Evolutionary conservation across 768 basidiomycete genomes (phyloP).

Genomic region (Roridomyces roridus): DNA sequence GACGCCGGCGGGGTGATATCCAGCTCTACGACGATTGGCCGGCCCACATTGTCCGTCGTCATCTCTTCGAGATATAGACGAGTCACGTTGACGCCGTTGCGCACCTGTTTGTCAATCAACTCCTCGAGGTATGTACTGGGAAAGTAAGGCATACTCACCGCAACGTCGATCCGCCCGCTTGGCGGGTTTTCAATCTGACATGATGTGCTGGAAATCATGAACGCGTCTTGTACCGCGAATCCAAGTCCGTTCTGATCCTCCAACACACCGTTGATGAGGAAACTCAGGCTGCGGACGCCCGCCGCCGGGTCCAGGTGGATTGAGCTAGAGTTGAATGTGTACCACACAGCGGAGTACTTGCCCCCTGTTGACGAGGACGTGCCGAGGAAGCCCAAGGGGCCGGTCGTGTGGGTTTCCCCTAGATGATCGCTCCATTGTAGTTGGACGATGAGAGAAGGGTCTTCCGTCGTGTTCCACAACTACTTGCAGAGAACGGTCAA

Average conservation of each 20-base stretch:
- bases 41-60: not conserved
- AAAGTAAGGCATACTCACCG: no score
- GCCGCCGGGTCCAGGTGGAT: not conserved
- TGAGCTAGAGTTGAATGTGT: not conserved
- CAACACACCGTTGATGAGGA: not conserved
- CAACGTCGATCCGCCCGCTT: not conserved
- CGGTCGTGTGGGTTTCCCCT: not conserved
- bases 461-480: not conserved
- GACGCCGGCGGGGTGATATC: not conserved
- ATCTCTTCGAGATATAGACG: not conserved
- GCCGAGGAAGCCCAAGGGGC: not conserved
- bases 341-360: not conserved
- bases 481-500: not conserved
- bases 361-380: not conserved
- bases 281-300: not conserved
- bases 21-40: not conserved
- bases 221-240: not conserved
- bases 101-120: no score
- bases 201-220: not conserved
- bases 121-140: no score
- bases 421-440: not conserved
- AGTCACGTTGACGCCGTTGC: not conserved
- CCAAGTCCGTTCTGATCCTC: constrained; percentile 8
- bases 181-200: not conserved
- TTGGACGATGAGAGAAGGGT: not conserved